These are phyloP conservation scores for Boletus vermiculosoides DNA, from an alignment of 768 basidiomycete species.

Conservation along the genomic window DNA sequence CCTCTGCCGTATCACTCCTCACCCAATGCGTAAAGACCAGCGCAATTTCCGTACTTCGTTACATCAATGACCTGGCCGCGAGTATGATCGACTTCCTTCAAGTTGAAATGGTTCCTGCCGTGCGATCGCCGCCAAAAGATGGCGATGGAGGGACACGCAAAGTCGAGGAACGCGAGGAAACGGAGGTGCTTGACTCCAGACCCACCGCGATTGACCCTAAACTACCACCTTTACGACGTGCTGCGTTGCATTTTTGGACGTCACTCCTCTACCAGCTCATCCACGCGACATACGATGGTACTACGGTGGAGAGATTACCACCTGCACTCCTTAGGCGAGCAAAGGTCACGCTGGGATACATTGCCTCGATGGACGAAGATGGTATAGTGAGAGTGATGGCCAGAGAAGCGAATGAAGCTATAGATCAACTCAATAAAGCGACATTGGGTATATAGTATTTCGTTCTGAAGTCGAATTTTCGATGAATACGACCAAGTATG, in stretches of 20 bases:
- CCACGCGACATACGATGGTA: conserved; percentile 46
- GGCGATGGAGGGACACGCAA: conserved; percentile 9
- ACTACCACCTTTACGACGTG: conserved; percentile 78
- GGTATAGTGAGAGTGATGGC: conserved; percentile 72
- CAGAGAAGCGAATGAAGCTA: conserved; percentile 57
- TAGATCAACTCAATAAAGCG: conserved; percentile 51
- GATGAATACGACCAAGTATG: conserved; percentile 10
- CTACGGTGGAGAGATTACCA: conserved; percentile 18
- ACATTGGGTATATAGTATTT: conserved; percentile 32
- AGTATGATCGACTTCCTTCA: conserved; percentile 79
- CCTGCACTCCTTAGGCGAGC: conserved; percentile 46
- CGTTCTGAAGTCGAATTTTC: neutral
- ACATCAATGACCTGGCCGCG: conserved; percentile 57
- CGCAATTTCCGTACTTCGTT: conserved; percentile 59
- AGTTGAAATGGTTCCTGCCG: conserved; percentile 46
- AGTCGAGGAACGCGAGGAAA: conserved; percentile 8
- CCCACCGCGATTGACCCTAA: conserved; percentile 60
- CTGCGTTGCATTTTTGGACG: conserved; percentile 80
- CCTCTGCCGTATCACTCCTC: conserved; percentile 67
- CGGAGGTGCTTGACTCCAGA: conserved; percentile 45
- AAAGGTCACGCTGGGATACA: conserved; percentile 62
- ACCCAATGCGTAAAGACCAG: conserved; percentile 69
- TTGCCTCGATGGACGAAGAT: conserved; percentile 72
- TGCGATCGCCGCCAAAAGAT: conserved; percentile 16
- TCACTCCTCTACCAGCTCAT: conserved; percentile 63